Base-by-base conservation (phyloP, 2,329 filamentous ascomycete species). In the Fragosphaeria purpurea region DNA sequence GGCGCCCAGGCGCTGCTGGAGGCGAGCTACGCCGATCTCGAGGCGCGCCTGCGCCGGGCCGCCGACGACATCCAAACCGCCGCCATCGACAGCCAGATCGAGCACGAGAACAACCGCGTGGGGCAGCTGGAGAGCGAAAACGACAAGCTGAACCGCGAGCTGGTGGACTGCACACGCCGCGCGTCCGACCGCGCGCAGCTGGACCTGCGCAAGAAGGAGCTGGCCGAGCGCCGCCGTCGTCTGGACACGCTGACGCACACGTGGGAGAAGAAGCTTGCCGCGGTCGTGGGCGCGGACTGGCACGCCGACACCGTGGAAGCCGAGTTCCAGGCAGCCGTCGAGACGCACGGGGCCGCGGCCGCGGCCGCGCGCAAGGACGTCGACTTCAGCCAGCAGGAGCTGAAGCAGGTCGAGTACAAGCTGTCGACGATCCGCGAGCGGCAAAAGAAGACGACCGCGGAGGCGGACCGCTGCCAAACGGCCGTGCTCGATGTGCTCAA, bases 111-210 rank as follows among this genome's bases (percentile, higher is more conserved):
- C 47, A 67, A 72, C 11, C 76, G 81, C 55, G 71, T 94, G 9
- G 78, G 79, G 54, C 73, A 77, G 42, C 68, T 94, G 2, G 88
- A 96, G 60, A 80, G 77, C 22, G 80, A 85, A 59, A 83, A 78
- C 53, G 80, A 86, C 38, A 81, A 75, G 57, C 74, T 97, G 33
- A 83, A 85, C 43, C 71, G 76, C n/a, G 91, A 97, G 62, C 77
- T 96, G 38, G 77, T 89, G 7, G 85, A 94, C 59, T 88, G 85
- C 52, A 95, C 86, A 3, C 82, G 83, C 51, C 78, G 86, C 51
- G 88, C 89, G 6, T 82, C 84, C 4, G 89, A 95, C 55, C 78
- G 89, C 39, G 93, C 91, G 10, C 84, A 86, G 59, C 75, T 98
- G 9, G 87, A 95, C 51, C 82, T 86, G 58, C 76, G 90, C 37